These are phyloP conservation scores for Globisporangium paroecandrum DNA, from an alignment of 352 stramenopile genomes.

Conservation along the genomic window DNA sequence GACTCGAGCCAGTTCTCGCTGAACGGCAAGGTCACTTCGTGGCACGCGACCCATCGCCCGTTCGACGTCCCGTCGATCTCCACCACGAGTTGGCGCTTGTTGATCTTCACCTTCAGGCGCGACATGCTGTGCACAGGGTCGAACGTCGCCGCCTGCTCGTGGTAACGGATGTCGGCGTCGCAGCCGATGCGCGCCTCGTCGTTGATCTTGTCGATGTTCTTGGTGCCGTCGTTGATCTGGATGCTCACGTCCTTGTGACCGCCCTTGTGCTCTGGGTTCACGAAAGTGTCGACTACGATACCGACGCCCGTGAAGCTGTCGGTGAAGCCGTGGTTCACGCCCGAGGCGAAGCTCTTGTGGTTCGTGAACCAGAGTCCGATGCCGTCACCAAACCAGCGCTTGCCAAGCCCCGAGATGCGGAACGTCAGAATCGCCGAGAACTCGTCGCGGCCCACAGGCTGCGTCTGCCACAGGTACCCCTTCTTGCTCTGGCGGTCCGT, in stretches of 20 bases:
- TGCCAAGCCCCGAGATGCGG: constrained; percentile 76
- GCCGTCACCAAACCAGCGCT: constrained; percentile 83
- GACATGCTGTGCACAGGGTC: constrained; percentile 80
- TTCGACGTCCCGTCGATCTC: constrained; percentile 64
- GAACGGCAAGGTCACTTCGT: constrained; percentile 66
- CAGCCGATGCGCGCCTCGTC: constrained; percentile 64
- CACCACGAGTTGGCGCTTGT: constrained; percentile 47
- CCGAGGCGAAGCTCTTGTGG: constrained; percentile 48
- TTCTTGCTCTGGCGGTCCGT: constrained; percentile 84
- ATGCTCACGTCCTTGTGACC: constrained; percentile 84
- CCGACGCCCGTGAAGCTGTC: constrained; percentile 74
- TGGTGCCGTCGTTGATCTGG: constrained; percentile 78
- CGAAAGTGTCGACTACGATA: constrained; percentile 83
- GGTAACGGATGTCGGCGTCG: constrained; percentile 73
- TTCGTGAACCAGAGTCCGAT: constrained; percentile 81
- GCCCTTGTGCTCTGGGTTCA: constrained; percentile 78
- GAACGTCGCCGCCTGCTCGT: constrained; percentile 76
- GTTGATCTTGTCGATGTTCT: constrained; percentile 65
- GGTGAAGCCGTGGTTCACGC: constrained; percentile 74
- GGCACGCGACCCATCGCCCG: constrained; percentile 61
- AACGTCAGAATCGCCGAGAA: constrained; percentile 75
- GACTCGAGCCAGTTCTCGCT: constrained; percentile 51
- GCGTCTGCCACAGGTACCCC: constrained; percentile 74
- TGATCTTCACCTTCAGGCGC: constrained; percentile 74
- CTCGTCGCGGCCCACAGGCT: constrained; percentile 44